A percentile compares a stretch with the other conserved stretches of the same genome.
Conservation (phyloP, 2,329 filamentous ascomycete species). For the Pyrenophora teres region DNA sequence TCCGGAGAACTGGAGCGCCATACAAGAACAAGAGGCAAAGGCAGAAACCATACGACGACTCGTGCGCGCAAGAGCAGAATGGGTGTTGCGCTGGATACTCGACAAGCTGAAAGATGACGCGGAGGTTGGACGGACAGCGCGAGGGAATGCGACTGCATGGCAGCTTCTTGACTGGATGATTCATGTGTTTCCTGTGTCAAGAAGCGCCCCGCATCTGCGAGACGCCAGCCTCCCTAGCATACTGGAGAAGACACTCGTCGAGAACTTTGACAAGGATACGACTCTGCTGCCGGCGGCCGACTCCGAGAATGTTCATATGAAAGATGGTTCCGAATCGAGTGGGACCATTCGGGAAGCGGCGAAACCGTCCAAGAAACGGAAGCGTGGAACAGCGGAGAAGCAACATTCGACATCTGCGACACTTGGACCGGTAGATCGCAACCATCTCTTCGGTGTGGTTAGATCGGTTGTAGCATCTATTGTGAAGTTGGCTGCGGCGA, state of each 20-base stretch:
- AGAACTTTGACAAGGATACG: constrained; percentile 46
- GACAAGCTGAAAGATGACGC: constrained; percentile 59
- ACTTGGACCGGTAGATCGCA: constrained; percentile 14
- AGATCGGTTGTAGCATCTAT: constrained; percentile 28
- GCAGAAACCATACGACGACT: constrained; percentile 15
- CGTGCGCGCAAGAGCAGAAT: constrained; percentile 59
- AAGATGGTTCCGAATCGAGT: constrained; percentile 34
- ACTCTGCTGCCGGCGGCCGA: constrained; percentile 3
- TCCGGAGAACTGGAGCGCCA: constrained; percentile 34
- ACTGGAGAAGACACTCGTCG: constrained; percentile 68
- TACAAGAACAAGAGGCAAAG: constrained; percentile 15
- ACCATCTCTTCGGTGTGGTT: constrained; percentile 32
- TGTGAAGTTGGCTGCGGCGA: constrained; percentile 17
- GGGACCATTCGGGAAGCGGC: constrained; percentile 31
- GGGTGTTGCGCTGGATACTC: constrained; percentile 69
- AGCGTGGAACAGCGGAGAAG: constrained; percentile 32
- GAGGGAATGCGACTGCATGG: constrained; percentile 57
- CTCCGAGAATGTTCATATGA: constrained; percentile 15
- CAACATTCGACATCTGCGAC: constrained; percentile 23
- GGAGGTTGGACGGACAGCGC: constrained; percentile 45
- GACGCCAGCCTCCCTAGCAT: constrained; percentile 71
- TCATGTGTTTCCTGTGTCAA: constrained; percentile 68
- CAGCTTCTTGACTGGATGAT: constrained; percentile 65
- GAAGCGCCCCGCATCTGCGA: constrained; percentile 71
- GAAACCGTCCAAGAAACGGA: constrained; percentile 43